These are phyloP conservation scores for Suhomyces prunicola DNA, from an alignment of 805 yeast genomes.

Conservation along the genomic window DNA sequence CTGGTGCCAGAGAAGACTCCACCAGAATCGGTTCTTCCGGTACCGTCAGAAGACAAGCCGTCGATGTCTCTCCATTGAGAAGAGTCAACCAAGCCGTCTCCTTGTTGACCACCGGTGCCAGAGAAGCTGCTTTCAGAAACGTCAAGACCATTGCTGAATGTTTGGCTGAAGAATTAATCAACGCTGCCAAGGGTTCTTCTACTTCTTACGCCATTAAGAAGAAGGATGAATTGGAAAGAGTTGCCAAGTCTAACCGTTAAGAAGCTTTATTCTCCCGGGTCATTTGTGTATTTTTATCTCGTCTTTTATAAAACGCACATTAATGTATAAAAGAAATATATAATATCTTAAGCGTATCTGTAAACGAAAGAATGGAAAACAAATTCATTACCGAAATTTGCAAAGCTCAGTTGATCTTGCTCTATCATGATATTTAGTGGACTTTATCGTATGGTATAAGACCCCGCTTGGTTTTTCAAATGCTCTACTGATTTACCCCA, in stretches of 20 bases:
- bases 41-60: constrained; percentile 99
- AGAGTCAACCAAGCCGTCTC: constrained; percentile 99
- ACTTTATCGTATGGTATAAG: too few species aligned
- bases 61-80: constrained; percentile 99
- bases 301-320: constrained; percentile 10
- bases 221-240: constrained; percentile 99
- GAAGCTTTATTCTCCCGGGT: constrained; percentile 13
- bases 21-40: constrained; percentile 99
- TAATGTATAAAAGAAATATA: constrained; percentile 14
- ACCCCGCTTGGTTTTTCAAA: too few species aligned
- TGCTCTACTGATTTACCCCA: too few species aligned
- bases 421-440: too few species aligned
- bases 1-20: constrained; percentile 99
- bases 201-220: constrained; percentile 99
- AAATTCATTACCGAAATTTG: too few species aligned
- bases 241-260: constrained; percentile 99
- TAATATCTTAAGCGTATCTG: not conserved
- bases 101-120: constrained; percentile 97
- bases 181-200: constrained; percentile 99
- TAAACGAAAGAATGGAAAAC: too few species aligned
- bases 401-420: too few species aligned
- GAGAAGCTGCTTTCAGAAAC: constrained; percentile 99
- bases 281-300: constrained; percentile 24
- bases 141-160: constrained; percentile 99
- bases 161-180: constrained; percentile 99